A percentile compares a stretch with the other conserved stretches of the same genome.
These are phyloP conservation scores for Saksenaea vasiformis DNA, from an alignment of 371 early-diverging fungal species.

Conservation along the genomic window DNA sequence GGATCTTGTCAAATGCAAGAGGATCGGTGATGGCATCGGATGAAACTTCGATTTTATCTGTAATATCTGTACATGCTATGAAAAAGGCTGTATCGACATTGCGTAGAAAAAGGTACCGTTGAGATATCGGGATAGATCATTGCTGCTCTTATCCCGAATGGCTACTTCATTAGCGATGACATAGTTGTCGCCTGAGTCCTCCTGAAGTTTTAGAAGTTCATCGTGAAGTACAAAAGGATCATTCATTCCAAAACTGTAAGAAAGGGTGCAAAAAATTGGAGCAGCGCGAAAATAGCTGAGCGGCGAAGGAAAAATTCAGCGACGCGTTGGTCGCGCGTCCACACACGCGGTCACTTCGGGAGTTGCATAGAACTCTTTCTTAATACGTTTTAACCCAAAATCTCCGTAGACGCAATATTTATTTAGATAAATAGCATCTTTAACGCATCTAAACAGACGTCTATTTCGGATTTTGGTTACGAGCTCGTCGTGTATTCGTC, in stretches of 20 bases:
- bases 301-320: background rate
- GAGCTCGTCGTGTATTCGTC: slow-evolving; percentile 13
- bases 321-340: slow-evolving; percentile 1
- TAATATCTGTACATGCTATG: slow-evolving; percentile 48
- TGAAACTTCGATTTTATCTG: slow-evolving; percentile 63
- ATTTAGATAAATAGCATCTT: too few relatives aligned
- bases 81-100: background rate
- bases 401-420: too few relatives aligned
- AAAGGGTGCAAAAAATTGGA: background rate
- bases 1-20: slow-evolving; percentile 59
- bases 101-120: slow-evolving; percentile 42
- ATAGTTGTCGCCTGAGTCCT: slow-evolving; percentile 51
- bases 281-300: background rate
- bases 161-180: slow-evolving; percentile 60
- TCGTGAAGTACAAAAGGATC: slow-evolving; percentile 69
- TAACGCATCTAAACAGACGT: background rate
- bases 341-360: background rate
- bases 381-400: too few relatives aligned
- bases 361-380: background rate
- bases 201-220: slow-evolving; percentile 71
- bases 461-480: slow-evolving; percentile 19
- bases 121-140: slow-evolving; percentile 51
- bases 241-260: slow-evolving; percentile 21
- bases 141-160: slow-evolving; percentile 58
- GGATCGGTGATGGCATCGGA: slow-evolving; percentile 58